Evolutionary conservation across 768 basidiomycete genomes (phyloP).

Genomic region (Xanthoconium stramineum): DNA sequence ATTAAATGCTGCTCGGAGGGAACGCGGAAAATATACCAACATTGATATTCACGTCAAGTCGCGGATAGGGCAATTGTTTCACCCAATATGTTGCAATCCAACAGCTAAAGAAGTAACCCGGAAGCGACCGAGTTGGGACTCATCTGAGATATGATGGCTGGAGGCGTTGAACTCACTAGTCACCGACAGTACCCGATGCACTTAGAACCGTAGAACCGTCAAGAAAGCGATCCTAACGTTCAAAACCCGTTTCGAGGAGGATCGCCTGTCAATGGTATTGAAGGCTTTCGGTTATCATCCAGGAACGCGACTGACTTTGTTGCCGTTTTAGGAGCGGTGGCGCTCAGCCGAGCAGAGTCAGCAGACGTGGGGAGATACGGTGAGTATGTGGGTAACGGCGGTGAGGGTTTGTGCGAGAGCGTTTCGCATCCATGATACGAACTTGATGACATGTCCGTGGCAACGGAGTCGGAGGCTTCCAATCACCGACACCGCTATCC

Average conservation of each 20-base stretch:
- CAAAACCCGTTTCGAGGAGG: background rate
- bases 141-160: background rate
- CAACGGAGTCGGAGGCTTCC: slow-evolving; percentile 15
- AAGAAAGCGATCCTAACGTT: background rate
- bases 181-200: background rate
- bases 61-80: background rate
- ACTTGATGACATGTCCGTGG: slow-evolving; percentile 5
- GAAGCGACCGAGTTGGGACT: background rate
- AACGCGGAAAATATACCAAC: slow-evolving; percentile 3
- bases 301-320: slow-evolving; percentile 7
- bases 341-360: background rate
- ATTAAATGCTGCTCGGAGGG: background rate
- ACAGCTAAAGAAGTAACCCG: background rate
- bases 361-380: background rate
- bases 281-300: background rate
- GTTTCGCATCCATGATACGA: background rate
- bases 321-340: slow-evolving; percentile 2
- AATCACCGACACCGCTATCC: slow-evolving; percentile 17
- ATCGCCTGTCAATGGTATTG: background rate
- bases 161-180: slow-evolving; percentile 9
- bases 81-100: background rate
- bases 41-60: background rate
- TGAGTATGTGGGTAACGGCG: background rate
- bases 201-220: background rate
- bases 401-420: background rate